Percentiles rank a stretch among this genome's conserved stretches.
Evolutionary conservation across 345 rosid species (phyloP).

Genomic region (Eutrema heterophyllum): DNA sequence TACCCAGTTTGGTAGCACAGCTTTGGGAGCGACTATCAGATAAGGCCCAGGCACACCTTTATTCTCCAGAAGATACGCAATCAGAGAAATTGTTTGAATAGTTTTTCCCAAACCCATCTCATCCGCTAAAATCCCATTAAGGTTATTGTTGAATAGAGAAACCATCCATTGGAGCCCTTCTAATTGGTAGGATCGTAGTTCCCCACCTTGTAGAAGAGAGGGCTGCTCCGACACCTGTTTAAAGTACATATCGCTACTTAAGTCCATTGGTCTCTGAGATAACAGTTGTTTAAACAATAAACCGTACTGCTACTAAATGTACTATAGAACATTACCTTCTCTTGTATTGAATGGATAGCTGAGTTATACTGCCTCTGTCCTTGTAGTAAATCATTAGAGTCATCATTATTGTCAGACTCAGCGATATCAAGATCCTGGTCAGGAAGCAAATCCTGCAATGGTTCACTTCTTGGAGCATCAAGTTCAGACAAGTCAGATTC

Average conservation of each 20-base stretch:
- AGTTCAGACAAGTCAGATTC: slow-evolving; percentile 68
- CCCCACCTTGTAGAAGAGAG: slow-evolving; percentile 86
- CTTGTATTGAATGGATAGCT: slow-evolving; percentile 93
- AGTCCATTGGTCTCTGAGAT: slow-evolving; percentile 7
- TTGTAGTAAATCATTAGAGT: slow-evolving; percentile 76
- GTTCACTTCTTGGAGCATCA: slow-evolving; percentile 68
- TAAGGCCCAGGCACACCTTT: slow-evolving; percentile 90
- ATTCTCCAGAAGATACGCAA: slow-evolving; percentile 87
- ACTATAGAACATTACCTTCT: slow-evolving; percentile 48
- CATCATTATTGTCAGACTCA: slow-evolving; percentile 83
- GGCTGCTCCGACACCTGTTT: slow-evolving; percentile 96
- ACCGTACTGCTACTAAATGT: neutral
- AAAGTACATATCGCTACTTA: slow-evolving; percentile 22
- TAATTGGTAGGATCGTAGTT: slow-evolving; percentile 79
- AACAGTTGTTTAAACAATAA: neutral
- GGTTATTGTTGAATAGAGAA: slow-evolving; percentile 91
- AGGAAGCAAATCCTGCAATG: slow-evolving; percentile 54
- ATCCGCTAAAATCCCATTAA: slow-evolving; percentile 98
- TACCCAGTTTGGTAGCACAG: slow-evolving; percentile 96
- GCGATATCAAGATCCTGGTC: slow-evolving; percentile 59
- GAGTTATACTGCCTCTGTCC: slow-evolving; percentile 98
- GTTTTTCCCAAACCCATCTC: slow-evolving; percentile 99
- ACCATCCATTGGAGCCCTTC: slow-evolving; percentile 99
- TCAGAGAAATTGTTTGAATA: slow-evolving; percentile 88
- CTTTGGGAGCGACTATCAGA: slow-evolving; percentile 98